Base-by-base conservation (phyloP, 106 monocot genomes). In the Phalaenopsis aphrodite region DNA sequence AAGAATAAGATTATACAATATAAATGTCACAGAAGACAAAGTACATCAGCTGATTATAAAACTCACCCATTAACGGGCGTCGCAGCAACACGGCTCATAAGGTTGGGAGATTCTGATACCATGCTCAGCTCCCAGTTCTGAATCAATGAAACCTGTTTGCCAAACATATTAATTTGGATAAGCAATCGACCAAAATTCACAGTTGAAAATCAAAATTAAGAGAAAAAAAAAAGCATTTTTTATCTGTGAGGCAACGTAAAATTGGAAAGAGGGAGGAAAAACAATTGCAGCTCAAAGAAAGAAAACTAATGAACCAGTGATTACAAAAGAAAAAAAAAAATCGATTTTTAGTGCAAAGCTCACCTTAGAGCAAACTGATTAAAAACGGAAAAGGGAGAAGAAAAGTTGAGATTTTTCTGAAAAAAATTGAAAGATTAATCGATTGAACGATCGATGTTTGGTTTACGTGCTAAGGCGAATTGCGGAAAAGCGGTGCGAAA, bases 91-190 rank as follows among this genome's bases (percentile, higher is more conserved):
- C 49, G 67, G 78, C 79, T 77, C 55, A 76, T 75, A 5, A 82
- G 79, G 36, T 82, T 61, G 8, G 76, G 18, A 47, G 81, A 42
- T 12, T 88, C 82, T 56, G 85, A 61, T 16, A 79, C 77, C 87
- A 85, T 87, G 58, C 69, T 73, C 82, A 37, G 52, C 2, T n/a
- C 11, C 30, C 37, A 37, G 38, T 9, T 71, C 1, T 39, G 24
- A 30, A 71, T 39, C 71, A 71, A 71, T 71, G 64, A 12, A 71
- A 1, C 71, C 71, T 37, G 71, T 38, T 71, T 71, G 71, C 0
- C 24, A 71, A 14, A 71, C 30, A 30, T 30, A 30, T 30, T 10
- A 71, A 71, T 17, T 15, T 71, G 39, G 36, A 8, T 30, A 36
- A 61, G 0, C 3, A 61, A 61, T 61, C n/a, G n/a, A 17, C n/a